phyloP scores from a whole-genome alignment of 164 flowering plant species.

The Stephania cephalantha region DNA sequence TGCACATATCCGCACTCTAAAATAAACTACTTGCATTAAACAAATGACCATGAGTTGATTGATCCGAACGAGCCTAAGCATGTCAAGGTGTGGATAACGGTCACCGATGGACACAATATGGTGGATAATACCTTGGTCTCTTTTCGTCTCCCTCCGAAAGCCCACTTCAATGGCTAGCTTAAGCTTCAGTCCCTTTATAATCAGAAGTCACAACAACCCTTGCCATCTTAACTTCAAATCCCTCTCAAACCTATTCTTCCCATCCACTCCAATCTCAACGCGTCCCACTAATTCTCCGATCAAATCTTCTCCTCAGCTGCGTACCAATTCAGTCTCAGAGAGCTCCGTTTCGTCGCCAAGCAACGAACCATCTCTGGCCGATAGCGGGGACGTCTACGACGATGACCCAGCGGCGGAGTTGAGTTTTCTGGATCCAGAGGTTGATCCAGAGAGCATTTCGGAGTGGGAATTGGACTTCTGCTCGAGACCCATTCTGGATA shows the following conservation, averaged over 20 bases:
- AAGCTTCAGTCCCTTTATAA: constrained; percentile 51
- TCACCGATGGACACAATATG: too few relatives aligned
- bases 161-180: constrained; percentile 52
- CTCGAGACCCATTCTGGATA: constrained; percentile 90
- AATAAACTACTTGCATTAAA: too few relatives aligned
- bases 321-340: constrained; percentile 47
- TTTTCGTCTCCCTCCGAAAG: too few relatives aligned
- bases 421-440: constrained; percentile 70
- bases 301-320: constrained; percentile 18
- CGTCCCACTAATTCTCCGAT: constrained; percentile 17
- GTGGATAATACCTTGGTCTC: too few relatives aligned
- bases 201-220: constrained; percentile 30
- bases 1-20: too few relatives aligned
- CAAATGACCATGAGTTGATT: too few relatives aligned
- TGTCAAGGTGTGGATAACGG: too few relatives aligned
- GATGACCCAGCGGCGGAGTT: constrained; percentile 79
- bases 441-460: constrained; percentile 58
- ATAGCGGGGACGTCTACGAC: constrained; percentile 37
- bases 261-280: constrained; percentile 12
- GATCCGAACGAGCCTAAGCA: too few relatives aligned
- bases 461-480: constrained; percentile 98
- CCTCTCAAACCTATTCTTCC: constrained; percentile 26
- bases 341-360: constrained; percentile 45
- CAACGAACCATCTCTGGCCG: constrained; percentile 19
- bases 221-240: constrained; percentile 25